Evolutionary conservation across 345 rosid species (phyloP), one percentile per base, ranked within the genome.

Genomic region (Syzygium aromaticum): DNA sequence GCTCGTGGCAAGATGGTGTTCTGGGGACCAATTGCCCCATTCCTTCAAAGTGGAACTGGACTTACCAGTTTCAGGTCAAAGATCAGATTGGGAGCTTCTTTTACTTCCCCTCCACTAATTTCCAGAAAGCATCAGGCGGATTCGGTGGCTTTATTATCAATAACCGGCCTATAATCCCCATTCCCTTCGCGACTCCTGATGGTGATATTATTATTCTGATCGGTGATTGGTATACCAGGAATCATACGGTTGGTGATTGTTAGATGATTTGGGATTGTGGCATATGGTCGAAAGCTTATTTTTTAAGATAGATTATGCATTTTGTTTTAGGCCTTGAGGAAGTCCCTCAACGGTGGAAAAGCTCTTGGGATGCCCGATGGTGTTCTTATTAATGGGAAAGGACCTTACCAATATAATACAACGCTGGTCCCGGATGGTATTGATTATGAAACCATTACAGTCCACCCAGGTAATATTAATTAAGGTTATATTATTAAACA

Each of bases 31-130:
- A 95, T 84, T 98, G 99, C 91, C 99, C 99, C 33, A 98, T 98
- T 57, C 99, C 99, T 83, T 92, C 99, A 56, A 98, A 98, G 91
- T 98, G 99, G 99, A 98, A 98, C 92, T 98, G 98, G 99, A 98
- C 99, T 89, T 98, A 98, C 91, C 95, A 98, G 93, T 98, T 98
- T 89, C 99, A 98, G 90, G 99, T 98, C 19, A 98, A 98, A 90
- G 99, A 98, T 88, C 99, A 98, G 88, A 88, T 98, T 88, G 99
- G 99, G 85, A 98, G 99, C 90, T 96, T 95, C 98, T 96, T 93
- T 90, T 98, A 98, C 93, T 98, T 98, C 92, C 99, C 99, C 77
- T 94, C 99, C 85, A 95, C 94, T n/a, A 87, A 98, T 92, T 94
- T 96, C 93, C 99, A 98, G 89, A 95, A 94, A 93, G 98, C 99